Evolutionary conservation across 73 alveolate species (phyloP).

Genomic region (Loxodes magnus): DNA sequence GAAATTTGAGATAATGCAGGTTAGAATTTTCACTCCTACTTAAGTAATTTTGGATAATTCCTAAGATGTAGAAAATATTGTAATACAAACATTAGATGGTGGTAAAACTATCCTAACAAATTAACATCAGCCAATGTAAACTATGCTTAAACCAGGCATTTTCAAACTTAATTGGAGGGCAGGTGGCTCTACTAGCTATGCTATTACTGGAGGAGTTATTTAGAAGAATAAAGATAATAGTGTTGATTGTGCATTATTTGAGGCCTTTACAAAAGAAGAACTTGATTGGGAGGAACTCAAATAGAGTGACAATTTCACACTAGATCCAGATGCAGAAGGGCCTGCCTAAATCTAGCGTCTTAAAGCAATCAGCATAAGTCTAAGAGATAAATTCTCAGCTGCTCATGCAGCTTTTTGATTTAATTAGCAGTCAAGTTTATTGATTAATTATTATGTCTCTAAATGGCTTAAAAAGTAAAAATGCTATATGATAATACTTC

Average conservation of each 20-base stretch:
- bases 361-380: not conserved
- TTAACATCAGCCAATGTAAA: not conserved
- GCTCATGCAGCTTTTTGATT: not conserved
- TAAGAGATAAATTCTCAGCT: conserved; percentile 2
- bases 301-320: not conserved
- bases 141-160: not conserved
- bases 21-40: not conserved
- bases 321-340: not conserved
- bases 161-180: not conserved
- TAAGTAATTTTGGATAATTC: not conserved
- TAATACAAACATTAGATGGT: not conserved
- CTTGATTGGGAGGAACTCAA: not conserved
- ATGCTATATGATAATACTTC: too few species aligned
- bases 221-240: not conserved
- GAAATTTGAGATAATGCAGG: too few species aligned
- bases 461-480: too few species aligned
- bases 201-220: not conserved
- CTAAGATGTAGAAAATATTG: not conserved
- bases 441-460: too few species aligned
- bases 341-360: not conserved
- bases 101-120: not conserved
- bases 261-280: not conserved
- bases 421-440: too few species aligned
- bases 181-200: not conserved
- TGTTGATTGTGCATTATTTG: not conserved